Percentiles rank a stretch among this genome's conserved stretches.
Conservation (phyloP, 2,329 filamentous ascomycete genomes). For the Alternaria sp. region DNA sequence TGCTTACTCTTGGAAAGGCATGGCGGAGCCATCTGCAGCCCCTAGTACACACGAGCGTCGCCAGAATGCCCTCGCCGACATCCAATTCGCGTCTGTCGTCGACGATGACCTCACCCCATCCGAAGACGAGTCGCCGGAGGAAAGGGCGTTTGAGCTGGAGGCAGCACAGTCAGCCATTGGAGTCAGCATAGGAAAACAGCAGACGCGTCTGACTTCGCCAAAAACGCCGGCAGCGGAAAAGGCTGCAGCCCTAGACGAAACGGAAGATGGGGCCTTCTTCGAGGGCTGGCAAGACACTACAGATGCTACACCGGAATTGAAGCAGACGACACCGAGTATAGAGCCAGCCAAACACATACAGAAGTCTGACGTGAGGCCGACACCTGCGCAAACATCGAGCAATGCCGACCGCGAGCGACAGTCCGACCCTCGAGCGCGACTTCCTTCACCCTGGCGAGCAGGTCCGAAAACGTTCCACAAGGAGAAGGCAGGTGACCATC, state of each 20-base stretch:
- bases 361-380: not conserved
- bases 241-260: constrained; percentile 62
- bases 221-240: constrained; percentile 67
- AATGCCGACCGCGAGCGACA: constrained; percentile 17
- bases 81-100: constrained; percentile 53
- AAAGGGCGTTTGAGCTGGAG: constrained; percentile 45
- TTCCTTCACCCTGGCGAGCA: constrained; percentile 59
- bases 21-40: constrained; percentile 30
- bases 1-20: constrained; percentile 6
- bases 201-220: constrained; percentile 65
- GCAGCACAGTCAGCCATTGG: constrained; percentile 61
- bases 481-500: constrained; percentile 48
- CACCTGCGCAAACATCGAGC: constrained; percentile 8
- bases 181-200: constrained; percentile 66
- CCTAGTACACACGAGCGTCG: constrained; percentile 25
- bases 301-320: constrained; percentile 12
- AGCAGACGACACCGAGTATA: not conserved
- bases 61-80: constrained; percentile 53
- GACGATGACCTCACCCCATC: constrained; percentile 56
- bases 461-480: constrained; percentile 47
- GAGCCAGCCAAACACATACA: not conserved
- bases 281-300: constrained; percentile 48
- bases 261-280: constrained; percentile 59
- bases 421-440: constrained; percentile 32
- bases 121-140: constrained; percentile 53